These are phyloP conservation scores for Colletotrichum sp. DNA, from an alignment of 2,329 filamentous ascomycete genomes.

Conservation along the genomic window DNA sequence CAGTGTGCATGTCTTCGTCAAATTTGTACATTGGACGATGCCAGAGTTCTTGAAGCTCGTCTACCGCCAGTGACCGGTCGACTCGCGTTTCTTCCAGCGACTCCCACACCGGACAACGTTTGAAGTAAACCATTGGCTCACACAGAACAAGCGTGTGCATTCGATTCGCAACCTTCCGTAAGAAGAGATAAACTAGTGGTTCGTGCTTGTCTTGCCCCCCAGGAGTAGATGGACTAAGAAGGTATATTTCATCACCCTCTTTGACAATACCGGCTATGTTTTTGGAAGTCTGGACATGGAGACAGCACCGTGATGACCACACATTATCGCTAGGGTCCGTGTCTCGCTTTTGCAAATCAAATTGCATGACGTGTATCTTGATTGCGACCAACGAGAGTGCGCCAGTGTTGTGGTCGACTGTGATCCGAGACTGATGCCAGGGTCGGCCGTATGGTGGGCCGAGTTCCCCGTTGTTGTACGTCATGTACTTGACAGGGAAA, in stretches of 20 bases:
- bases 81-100: not conserved
- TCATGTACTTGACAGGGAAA: too few relatives aligned
- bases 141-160: not conserved
- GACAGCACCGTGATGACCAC: not conserved
- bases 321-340: not conserved
- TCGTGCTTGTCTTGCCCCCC: not conserved
- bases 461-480: not conserved
- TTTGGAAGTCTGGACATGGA: not conserved
- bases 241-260: not conserved
- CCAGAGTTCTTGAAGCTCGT: not conserved
- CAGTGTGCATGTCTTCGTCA: not conserved
- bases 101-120: not conserved
- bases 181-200: not conserved
- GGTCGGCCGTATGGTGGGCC: not conserved
- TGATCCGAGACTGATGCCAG: not conserved
- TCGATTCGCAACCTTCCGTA: not conserved
- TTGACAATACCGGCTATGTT: not conserved
- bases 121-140: not conserved
- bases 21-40: not conserved
- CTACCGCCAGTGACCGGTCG: not conserved
- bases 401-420: not conserved
- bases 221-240: not conserved
- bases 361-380: not conserved
- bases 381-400: not conserved
- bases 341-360: not conserved